These are phyloP conservation scores for Afroboletus lepidellus DNA, from an alignment of 1,284 basidiomycete genomes.

Conservation along the genomic window DNA sequence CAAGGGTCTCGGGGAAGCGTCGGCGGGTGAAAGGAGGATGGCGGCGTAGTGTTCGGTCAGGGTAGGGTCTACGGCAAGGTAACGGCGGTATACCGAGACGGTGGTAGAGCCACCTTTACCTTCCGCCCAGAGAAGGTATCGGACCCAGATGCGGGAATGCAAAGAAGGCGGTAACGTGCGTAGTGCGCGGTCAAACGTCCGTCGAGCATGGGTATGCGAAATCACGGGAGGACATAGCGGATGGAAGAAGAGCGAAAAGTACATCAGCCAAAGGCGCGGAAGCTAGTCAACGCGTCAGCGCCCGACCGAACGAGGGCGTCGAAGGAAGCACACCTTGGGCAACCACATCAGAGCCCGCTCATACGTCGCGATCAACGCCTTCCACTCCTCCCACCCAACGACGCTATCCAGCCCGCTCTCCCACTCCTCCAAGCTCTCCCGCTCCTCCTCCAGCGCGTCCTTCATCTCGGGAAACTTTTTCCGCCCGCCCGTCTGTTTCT, in stretches of 20 bases:
- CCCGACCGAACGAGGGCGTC: conserved; percentile 1
- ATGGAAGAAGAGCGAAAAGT: conserved; percentile 88
- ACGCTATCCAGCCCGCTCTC: conserved; percentile 82
- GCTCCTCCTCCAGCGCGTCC: conserved; percentile 83
- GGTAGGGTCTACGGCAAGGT: conserved; percentile 82
- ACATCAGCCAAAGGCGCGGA: conserved; percentile 93
- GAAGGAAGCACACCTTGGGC: conserved; percentile 62
- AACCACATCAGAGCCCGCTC: conserved; percentile 95
- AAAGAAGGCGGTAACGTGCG: conserved; percentile 92
- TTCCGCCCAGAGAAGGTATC: conserved; percentile 96
- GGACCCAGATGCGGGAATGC: conserved; percentile 92
- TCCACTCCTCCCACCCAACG: conserved; percentile 96
- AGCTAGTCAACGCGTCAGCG: conserved; percentile 51
- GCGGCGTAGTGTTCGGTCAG: conserved; percentile 84
- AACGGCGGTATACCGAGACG: conserved; percentile 87
- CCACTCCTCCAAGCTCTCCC: conserved; percentile 78
- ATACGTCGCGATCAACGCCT: conserved; percentile 80
- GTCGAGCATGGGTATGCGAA: conserved; percentile 86
- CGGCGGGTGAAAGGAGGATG: conserved; percentile 68
- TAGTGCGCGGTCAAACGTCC: conserved; percentile 93
- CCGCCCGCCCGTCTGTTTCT: conserved; percentile 78
- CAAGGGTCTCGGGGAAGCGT: conserved; percentile 75
- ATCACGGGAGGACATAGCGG: conserved; percentile 85
- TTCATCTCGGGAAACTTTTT: conserved; percentile 89
- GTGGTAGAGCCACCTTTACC: conserved; percentile 80